Percentiles rank a stretch among this genome's conserved stretches.
Evolutionary conservation across 129 eudicot genomes (phyloP).

Genomic region (Saussurea involucrata): DNA sequence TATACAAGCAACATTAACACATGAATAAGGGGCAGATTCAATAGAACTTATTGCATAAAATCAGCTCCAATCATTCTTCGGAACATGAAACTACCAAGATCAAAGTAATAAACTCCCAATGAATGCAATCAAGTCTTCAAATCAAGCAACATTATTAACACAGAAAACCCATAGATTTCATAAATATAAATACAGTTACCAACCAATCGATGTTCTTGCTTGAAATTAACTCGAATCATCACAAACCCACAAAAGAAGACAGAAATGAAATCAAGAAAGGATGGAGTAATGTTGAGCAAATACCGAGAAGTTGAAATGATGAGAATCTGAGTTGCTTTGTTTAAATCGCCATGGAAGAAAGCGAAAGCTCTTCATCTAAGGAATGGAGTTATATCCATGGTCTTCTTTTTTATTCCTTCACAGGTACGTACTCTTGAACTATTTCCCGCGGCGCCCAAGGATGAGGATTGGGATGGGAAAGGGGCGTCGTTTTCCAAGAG

Average conservation of each 20-base stretch:
- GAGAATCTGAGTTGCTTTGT: conserved; percentile 25
- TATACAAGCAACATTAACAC: not conserved
- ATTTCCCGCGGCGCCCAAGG: conserved; percentile 23
- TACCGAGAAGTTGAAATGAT: conserved; percentile 22
- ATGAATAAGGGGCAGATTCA: not conserved
- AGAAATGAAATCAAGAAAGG: conserved; percentile 1
- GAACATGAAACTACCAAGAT: not conserved
- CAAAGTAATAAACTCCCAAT: not conserved
- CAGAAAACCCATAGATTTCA: not conserved
- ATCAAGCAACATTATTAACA: not conserved
- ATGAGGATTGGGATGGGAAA: not conserved
- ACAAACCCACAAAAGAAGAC: conserved; percentile 2
- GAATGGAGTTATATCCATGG: conserved; percentile 8
- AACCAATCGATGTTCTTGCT: not conserved
- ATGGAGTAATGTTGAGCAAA: not conserved
- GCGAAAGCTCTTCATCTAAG: conserved; percentile 5
- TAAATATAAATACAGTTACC: not conserved
- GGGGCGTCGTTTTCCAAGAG: conserved; percentile 4
- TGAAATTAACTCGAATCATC: conserved; percentile 10
- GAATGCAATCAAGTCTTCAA: not conserved
- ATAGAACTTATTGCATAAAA: not conserved
- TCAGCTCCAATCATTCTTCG: not conserved
- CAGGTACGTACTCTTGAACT: conserved; percentile 5
- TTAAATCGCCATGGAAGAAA: conserved; percentile 22
- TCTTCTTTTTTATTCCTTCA: not conserved